These are phyloP conservation scores for Lodderomyces elongisporus DNA, from an alignment of 1,139 yeast species.

Conservation along the genomic window DNA sequence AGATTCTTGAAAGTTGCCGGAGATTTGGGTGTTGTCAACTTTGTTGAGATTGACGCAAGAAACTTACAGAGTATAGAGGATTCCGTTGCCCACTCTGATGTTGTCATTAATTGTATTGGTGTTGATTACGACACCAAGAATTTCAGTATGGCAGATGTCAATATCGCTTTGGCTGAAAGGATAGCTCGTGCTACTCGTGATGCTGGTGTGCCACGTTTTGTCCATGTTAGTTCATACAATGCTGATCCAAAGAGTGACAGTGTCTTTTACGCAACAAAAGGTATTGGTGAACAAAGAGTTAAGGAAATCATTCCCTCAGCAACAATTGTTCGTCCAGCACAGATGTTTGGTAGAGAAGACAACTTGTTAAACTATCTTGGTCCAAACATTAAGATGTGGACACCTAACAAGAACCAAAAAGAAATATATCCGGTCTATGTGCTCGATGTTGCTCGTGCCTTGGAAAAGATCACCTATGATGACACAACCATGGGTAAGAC, in stretches of 20 bases:
- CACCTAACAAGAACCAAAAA: constrained; percentile 63
- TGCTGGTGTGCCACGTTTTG: constrained; percentile 67
- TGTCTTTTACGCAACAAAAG: constrained; percentile 74
- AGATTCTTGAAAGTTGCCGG: constrained; percentile 81
- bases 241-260: constrained; percentile 69
- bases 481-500: constrained; percentile 76
- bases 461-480: constrained; percentile 76
- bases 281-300: constrained; percentile 70
- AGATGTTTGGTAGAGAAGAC: constrained; percentile 76
- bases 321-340: constrained; percentile 84
- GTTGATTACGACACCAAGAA: constrained; percentile 75
- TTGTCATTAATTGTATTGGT: constrained; percentile 78
- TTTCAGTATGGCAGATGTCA: constrained; percentile 77
- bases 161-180: constrained; percentile 73
- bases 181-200: constrained; percentile 71
- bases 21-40: constrained; percentile 83
- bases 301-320: constrained; percentile 65
- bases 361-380: constrained; percentile 62
- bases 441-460: constrained; percentile 70
- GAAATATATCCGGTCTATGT: constrained; percentile 72
- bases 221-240: constrained; percentile 78
- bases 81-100: constrained; percentile 75
- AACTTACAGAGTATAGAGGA: constrained; percentile 74
- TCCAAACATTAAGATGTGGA: constrained; percentile 52
- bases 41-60: constrained; percentile 78